Evolutionary conservation across 139 green algal genomes (phyloP).

Genomic region (Coelastrella sp.): DNA sequence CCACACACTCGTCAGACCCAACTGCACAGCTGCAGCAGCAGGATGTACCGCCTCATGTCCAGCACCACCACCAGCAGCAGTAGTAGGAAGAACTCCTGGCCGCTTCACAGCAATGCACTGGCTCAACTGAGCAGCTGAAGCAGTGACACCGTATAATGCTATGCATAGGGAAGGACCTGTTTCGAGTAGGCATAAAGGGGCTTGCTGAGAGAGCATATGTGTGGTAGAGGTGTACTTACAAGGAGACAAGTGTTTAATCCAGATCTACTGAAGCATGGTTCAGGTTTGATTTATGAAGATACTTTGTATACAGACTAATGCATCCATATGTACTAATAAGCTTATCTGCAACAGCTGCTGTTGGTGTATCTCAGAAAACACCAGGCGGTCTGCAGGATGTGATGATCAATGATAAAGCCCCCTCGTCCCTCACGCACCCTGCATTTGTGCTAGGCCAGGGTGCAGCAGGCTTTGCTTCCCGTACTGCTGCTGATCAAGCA

Average conservation of each 20-base stretch:
- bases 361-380: too few species aligned
- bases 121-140: slow-evolving; percentile 57
- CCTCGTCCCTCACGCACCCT: slow-evolving; percentile 1
- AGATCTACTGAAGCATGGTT: too few species aligned
- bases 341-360: too few species aligned
- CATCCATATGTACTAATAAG: too few species aligned
- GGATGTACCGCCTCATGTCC: neutral
- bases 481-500: slow-evolving; percentile 37
- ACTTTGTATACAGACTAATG: too few species aligned
- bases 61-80: neutral
- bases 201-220: neutral
- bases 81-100: neutral
- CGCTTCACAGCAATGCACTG: slow-evolving; percentile 2
- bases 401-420: neutral
- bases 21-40: slow-evolving; percentile 19
- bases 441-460: slow-evolving; percentile 20
- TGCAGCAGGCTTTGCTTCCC: slow-evolving; percentile 36
- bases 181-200: neutral
- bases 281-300: too few species aligned
- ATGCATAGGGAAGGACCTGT: slow-evolving; percentile 74
- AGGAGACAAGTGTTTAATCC: too few species aligned
- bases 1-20: slow-evolving; percentile 36
- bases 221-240: neutral
- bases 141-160: slow-evolving; percentile 53
- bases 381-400: too few species aligned